phyloP scores from a whole-genome alignment of 192 early-diverging fungal genomes.

The Backusella macrospora region DNA sequence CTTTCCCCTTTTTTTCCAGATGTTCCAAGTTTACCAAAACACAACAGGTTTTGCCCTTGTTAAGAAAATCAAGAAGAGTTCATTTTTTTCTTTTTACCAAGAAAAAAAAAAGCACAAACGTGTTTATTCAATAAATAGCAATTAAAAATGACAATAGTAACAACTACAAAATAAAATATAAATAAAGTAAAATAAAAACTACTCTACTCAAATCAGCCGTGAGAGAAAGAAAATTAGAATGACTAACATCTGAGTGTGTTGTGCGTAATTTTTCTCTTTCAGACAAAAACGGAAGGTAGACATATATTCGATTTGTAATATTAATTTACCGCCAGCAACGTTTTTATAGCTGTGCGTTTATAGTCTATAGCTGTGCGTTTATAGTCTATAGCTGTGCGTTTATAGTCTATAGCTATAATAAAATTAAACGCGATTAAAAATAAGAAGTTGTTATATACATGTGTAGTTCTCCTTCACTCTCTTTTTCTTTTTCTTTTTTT shows the following conservation, averaged over 20 bases:
- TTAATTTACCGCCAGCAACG: neutral
- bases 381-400: neutral
- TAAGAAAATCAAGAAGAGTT: neutral
- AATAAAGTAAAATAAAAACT: neutral
- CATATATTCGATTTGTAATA: conserved; percentile 14
- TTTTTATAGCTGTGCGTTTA: neutral
- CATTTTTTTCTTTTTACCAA: neutral
- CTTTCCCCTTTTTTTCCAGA: neutral
- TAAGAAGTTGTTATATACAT: too few species aligned
- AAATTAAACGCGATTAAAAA: too few species aligned
- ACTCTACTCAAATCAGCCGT: neutral
- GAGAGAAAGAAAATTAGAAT: neutral
- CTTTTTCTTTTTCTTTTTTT: too few species aligned
- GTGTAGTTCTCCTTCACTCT: too few species aligned
- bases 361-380: neutral
- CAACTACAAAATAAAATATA: too few species aligned
- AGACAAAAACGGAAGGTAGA: conserved; percentile 12
- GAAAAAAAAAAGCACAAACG: neutral
- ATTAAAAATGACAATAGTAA: neutral
- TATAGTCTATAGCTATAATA: neutral
- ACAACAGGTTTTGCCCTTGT: neutral
- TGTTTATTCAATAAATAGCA: neutral
- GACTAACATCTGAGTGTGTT: conserved; percentile 17
- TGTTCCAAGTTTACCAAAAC: conserved; percentile 9
- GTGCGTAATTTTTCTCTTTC: conserved; percentile 3